Evolutionary conservation across 1,284 basidiomycete species (phyloP), one percentile per base, ranked within the genome.

Genomic region (Fomitopsis schrenkii): DNA sequence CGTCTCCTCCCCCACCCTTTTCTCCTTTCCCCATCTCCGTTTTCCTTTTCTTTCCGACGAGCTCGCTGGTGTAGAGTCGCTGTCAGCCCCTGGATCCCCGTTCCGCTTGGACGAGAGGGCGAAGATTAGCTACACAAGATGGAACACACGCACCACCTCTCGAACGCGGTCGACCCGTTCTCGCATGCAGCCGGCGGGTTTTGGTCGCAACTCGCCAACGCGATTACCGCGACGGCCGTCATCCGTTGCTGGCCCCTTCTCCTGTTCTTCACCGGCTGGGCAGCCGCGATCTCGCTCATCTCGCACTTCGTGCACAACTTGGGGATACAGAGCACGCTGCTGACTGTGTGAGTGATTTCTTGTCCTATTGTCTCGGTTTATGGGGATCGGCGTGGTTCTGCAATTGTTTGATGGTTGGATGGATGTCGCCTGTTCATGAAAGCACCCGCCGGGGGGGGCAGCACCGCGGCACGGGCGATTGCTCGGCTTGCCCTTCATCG

Each of bases 161-260:
- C 66, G 67, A 66, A 67, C 60, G 57, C 65, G 12, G 65, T 64
- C 53, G 68, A 69, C 60, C 68, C 68, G 41, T 69, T 69, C 63
- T 28, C 64, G 45, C 62, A 64, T 15, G 52, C n/a, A 1, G 59
- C 54, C 10, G 57, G 62, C 30, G 62, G 61, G 15, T 56, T 56
- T n/a, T 58, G 65, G 36, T 57, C 58, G 10, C 63, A 63, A n/a
- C 78, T 85, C 62, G 55, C 80, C 48, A 74, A 82, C 67, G 82
- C 83, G 1, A 35, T 86, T 15, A 74, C 88, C 5, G 85, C 86
- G 2, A 88, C 86, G 0, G 83, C 86, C 0, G 67, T 88, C 55
- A 86, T 87, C 69, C 76, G 86, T 61, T 88, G 86, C 72, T 88
- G 86, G 86, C 85, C 87, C 65, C 79, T 87, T 57, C 77, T 90